Percentiles rank a stretch among this genome's conserved stretches.
These are phyloP conservation scores for Aquilaria yunnanensis DNA, from an alignment of 345 rosid genomes.

Conservation along the genomic window DNA sequence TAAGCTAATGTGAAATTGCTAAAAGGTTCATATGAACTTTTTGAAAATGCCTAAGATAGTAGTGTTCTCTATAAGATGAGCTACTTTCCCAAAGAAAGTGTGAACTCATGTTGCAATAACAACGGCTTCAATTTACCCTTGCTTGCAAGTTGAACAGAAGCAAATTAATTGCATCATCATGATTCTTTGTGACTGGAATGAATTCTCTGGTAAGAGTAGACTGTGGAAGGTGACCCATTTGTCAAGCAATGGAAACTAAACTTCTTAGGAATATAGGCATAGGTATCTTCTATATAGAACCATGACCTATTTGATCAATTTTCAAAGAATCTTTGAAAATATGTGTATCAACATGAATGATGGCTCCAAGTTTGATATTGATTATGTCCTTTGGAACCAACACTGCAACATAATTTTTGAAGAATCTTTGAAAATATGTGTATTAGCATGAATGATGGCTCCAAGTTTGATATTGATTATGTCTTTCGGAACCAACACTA, in stretches of 20 bases:
- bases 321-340: constrained; percentile 88
- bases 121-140: constrained; percentile 85
- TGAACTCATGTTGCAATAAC: constrained; percentile 93
- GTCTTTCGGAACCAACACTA: too few relatives aligned
- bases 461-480: too few relatives aligned
- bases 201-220: constrained; percentile 95
- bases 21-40: constrained; percentile 35
- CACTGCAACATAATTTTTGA: constrained; percentile 19
- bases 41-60: constrained; percentile 90
- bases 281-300: too few relatives aligned
- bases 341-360: constrained; percentile 91
- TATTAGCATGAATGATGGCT: too few relatives aligned
- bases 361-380: constrained; percentile 79
- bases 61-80: constrained; percentile 83
- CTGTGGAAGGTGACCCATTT: too few relatives aligned
- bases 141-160: constrained; percentile 89
- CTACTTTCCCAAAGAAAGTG: constrained; percentile 94
- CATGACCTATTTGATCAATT: constrained; percentile 43
- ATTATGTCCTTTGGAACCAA: constrained; percentile 90
- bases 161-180: constrained; percentile 62
- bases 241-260: too few relatives aligned
- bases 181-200: constrained; percentile 67
- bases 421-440: too few relatives aligned
- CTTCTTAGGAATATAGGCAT: too few relatives aligned
- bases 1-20: too few relatives aligned